These are phyloP conservation scores for Pyrrhoderma noxium DNA, from an alignment of 1,284 basidiomycete species.

Conservation along the genomic window DNA sequence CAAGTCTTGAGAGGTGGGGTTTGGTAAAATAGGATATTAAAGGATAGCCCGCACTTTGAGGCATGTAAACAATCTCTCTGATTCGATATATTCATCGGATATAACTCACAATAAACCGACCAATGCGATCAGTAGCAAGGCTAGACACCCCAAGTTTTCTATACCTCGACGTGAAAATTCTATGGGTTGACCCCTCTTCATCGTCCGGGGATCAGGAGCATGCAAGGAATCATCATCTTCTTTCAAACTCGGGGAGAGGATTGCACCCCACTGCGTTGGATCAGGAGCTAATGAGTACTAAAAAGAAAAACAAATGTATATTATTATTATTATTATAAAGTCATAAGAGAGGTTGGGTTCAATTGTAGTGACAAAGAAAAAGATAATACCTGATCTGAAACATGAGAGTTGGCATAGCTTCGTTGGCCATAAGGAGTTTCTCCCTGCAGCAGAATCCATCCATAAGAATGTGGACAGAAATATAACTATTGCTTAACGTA, in stretches of 20 bases:
- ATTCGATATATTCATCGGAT: not conserved
- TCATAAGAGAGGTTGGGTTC: not conserved
- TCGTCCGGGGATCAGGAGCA: conserved; percentile 35
- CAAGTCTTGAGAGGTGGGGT: conserved; percentile 18
- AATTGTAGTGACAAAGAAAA: not conserved
- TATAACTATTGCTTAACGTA: not conserved
- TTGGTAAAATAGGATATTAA: conserved; percentile 34
- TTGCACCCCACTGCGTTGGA: conserved; percentile 17
- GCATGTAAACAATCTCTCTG: not conserved
- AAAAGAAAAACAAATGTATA: not conserved
- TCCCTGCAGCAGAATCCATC: not conserved
- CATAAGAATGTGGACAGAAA: conserved; percentile 1
- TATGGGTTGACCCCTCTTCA: conserved; percentile 28
- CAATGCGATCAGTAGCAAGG: conserved; percentile 40
- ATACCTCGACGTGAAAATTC: conserved; percentile 45
- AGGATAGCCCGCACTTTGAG: conserved; percentile 39
- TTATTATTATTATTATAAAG: no score
- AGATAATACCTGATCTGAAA: conserved; percentile 14
- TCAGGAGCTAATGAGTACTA: conserved; percentile 18
- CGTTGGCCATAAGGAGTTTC: conserved; percentile 14
- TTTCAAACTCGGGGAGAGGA: conserved; percentile 14
- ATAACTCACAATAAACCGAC: conserved; percentile 45
- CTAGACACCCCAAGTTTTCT: conserved; percentile 58
- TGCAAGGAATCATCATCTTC: conserved; percentile 32
- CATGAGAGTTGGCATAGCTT: conserved; percentile 2